A percentile compares a stretch with the other conserved stretches of the same genome.
phyloP scores from a whole-genome alignment of 352 stramenopile genomes.

The Phytophthora sansomeana region DNA sequence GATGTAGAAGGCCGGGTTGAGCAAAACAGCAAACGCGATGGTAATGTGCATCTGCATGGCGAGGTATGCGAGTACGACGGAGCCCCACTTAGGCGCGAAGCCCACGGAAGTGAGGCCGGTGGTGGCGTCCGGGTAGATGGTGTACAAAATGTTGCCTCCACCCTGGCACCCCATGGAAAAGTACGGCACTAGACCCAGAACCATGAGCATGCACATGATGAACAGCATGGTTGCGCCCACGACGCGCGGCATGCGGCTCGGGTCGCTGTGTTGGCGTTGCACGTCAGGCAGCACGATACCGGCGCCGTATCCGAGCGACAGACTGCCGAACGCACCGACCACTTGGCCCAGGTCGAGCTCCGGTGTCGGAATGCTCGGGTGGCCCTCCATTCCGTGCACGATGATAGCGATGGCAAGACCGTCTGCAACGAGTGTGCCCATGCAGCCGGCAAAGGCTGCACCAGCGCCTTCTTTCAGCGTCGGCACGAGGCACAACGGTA shows the following conservation, averaged over 20 bases:
- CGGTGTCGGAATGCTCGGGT: slow-evolving; percentile 48
- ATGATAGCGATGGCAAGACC: slow-evolving; percentile 55
- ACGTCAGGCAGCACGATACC: slow-evolving; percentile 34
- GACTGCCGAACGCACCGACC: slow-evolving; percentile 57
- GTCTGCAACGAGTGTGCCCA: slow-evolving; percentile 41
- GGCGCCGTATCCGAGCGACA: slow-evolving; percentile 64
- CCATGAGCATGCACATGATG: slow-evolving; percentile 55
- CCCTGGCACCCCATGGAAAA: slow-evolving; percentile 45
- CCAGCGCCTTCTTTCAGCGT: too few relatives aligned
- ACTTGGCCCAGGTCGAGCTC: slow-evolving; percentile 55
- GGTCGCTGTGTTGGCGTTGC: slow-evolving; percentile 35
- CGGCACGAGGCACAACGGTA: slow-evolving; percentile 23
- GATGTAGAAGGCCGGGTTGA: slow-evolving; percentile 50
- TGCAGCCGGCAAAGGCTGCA: too few relatives aligned
- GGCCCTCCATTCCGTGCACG: slow-evolving; percentile 54
- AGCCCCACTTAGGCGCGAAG: slow-evolving; percentile 30
- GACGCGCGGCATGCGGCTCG: slow-evolving; percentile 46
- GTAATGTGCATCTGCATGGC: slow-evolving; percentile 46
- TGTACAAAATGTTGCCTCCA: slow-evolving; percentile 34
- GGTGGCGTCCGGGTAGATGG: slow-evolving; percentile 27
- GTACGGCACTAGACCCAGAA: slow-evolving; percentile 50
- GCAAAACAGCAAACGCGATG: slow-evolving; percentile 48
- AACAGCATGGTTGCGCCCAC: slow-evolving; percentile 52
- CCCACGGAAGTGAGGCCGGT: slow-evolving; percentile 37
- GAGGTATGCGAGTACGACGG: slow-evolving; percentile 34